phyloP scores from a whole-genome alignment of 352 stramenopile genomes.

The Phytophthora melonis region DNA sequence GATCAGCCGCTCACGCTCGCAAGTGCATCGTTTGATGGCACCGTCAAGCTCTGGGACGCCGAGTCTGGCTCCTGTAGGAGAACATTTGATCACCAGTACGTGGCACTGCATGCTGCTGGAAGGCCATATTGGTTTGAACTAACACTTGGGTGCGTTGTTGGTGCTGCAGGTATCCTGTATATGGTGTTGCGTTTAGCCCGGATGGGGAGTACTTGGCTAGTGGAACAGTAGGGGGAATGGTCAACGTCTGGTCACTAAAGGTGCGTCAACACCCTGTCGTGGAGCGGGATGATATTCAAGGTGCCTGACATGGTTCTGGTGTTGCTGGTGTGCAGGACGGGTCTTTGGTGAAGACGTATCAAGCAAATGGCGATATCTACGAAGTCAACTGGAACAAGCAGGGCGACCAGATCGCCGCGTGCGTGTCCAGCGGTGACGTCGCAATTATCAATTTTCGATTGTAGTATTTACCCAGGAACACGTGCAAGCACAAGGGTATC shows the following conservation, averaged over 20 bases:
- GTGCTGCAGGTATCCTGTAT: conserved; percentile 77
- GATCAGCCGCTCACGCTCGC: conserved; percentile 87
- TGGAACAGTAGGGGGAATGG: conserved; percentile 96
- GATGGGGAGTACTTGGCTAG: conserved; percentile 95
- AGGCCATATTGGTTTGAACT: conserved; percentile 26
- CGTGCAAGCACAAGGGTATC: conserved; percentile 32
- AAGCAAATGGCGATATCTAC: conserved; percentile 97
- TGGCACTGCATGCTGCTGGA: conserved; percentile 43
- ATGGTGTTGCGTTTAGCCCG: conserved; percentile 89
- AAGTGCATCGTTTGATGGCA: conserved; percentile 96
- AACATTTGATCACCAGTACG: conserved; percentile 94
- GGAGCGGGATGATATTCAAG: not conserved
- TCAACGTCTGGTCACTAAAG: conserved; percentile 98
- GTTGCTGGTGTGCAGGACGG: conserved; percentile 56
- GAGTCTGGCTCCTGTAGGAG: conserved; percentile 91
- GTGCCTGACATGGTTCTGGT: conserved; percentile 5
- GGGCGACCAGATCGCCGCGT: conserved; percentile 87
- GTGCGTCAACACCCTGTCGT: conserved; percentile 58
- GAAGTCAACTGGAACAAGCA: conserved; percentile 98
- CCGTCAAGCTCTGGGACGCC: conserved; percentile 95
- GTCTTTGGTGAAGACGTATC: conserved; percentile 87
- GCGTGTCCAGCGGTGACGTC: conserved; percentile 88
- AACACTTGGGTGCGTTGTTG: conserved; percentile 20
- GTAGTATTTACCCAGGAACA: conserved; percentile 84
- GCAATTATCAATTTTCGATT: conserved; percentile 92